phyloP scores from a whole-genome alignment of 306 rosid genomes.

The Carpinus viminea region DNA sequence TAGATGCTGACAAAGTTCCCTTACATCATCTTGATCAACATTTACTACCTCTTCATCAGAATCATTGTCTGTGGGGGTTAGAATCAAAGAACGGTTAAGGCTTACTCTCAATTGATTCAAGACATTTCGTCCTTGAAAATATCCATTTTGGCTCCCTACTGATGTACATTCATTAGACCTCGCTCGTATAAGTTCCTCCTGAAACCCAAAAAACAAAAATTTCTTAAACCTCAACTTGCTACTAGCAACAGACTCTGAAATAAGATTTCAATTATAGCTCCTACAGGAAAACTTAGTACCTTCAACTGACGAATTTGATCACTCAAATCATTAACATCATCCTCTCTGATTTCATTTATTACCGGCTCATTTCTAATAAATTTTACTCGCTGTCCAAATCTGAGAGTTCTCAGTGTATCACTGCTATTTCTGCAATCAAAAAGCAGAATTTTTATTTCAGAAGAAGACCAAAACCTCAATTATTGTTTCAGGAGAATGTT shows the following conservation, averaged over 20 bases:
- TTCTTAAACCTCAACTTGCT: conserved; percentile 13
- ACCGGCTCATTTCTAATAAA: conserved; percentile 71
- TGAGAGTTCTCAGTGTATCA: conserved; percentile 70
- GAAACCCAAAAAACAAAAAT: conserved; percentile 25
- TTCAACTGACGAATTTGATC: conserved; percentile 91
- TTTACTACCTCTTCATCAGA: conserved; percentile 59
- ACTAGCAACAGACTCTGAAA: conserved; percentile 11
- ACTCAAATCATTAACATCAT: conserved; percentile 78
- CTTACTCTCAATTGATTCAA: conserved; percentile 79
- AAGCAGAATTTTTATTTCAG: conserved; percentile 26
- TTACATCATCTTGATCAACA: conserved; percentile 67
- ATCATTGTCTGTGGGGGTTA: conserved; percentile 58
- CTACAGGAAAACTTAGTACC: conserved; percentile 42
- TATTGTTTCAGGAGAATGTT: neutral
- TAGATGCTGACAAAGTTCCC: conserved; percentile 64
- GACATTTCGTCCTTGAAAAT: conserved; percentile 69
- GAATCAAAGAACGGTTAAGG: conserved; percentile 80
- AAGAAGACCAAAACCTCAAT: neutral
- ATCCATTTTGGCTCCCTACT: conserved; percentile 45
- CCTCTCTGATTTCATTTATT: conserved; percentile 85
- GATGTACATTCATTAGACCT: conserved; percentile 54
- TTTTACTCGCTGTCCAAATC: conserved; percentile 86
- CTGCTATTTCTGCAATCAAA: conserved; percentile 58
- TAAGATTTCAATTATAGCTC: conserved; percentile 16
- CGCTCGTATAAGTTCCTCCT: conserved; percentile 93